Base-by-base conservation (phyloP, 352 stramenopile species). In the Phytopythium ostracodes region DNA sequence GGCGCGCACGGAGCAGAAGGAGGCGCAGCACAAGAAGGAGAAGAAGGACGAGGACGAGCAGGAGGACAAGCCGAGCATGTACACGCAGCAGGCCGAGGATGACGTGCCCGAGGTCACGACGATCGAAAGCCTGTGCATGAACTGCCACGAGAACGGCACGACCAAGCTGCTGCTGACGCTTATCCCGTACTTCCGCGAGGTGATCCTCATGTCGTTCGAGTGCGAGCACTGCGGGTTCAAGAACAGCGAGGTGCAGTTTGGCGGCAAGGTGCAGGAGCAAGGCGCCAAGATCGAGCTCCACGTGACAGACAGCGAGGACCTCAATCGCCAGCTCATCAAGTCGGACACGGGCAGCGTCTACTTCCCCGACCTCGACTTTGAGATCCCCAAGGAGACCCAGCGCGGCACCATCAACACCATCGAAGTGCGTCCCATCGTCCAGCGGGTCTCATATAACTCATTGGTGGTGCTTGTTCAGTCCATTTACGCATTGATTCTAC, bases 181-280 rank as follows among this genome's bases (percentile, higher is more conserved):
- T 59, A 97, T 98, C 65, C 95, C 95, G 31, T 94, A 96, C 72
- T 98, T 98, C 73, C 86, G 91, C 25, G 90, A 98, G 66, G 81
- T 98, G 42, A 97, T 98, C 63, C 71, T 98, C 50, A 96, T 96
- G 77, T 93, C 84, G 17, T 97, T 98, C 56, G 76, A 89, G 61
- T 98, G 95, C 76, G 75, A 89, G 10, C 75, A 96, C 67, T 98
- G 90, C 60, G 74, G 76, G 25, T 96, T 89, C 56, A 81, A 80
- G 55, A 91, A 91, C 69, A 89, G 66, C 75, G 88, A 81, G 67
- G 73, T 78, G 71, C 79, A 89, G 49, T 89, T 89, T 42, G 79
- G 79, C 29, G 79, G 79, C 50, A 75, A 77, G 25, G 79, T 93
- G 56, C 83, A 94, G 70, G 81, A 91, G 53, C 47, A 87, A 43